Evolutionary conservation across 768 basidiomycete species (phyloP), one percentile per base, ranked within the genome.

Genomic region (Xerocomellus dryophilus): DNA sequence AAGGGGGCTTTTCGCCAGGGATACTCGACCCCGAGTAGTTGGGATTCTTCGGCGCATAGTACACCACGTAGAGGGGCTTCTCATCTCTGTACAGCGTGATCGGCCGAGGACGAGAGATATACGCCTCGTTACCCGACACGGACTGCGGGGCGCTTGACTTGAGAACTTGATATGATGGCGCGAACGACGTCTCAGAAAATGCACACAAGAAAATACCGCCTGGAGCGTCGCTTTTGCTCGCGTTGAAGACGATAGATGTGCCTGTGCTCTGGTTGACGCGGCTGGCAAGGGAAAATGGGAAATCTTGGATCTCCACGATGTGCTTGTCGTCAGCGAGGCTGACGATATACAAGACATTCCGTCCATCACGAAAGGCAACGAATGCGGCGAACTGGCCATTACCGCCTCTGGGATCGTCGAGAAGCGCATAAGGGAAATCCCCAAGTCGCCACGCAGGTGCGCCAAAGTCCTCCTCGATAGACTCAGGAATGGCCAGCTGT

Each of bases 31-130:
- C 84, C 1, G 67, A 61, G 58, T 84, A 90, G 0, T 72, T 64
- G 0, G 85, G 83, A 61, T 90, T 90, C 46, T 71, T 77, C 0
- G 90, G 90, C 0, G 81, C 74, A 60, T 86, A 88, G 62, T 78
- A 88, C 23, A 89, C 73, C 18, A 82, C 80, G 63, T 90, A 78
- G 12, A 89, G 62, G 1, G 78, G 73, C 25, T 73, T 67, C 27
- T 62, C 65, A 11, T 66, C 66, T 15, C 69, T 62, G 53, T 59
- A 50, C 8, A 86, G 63, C 6, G 78, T 74, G 44, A 82, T 73
- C 0, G 83, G 73, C 44, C 66, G 69, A 14, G 83, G 81, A 36
- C 65, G 65, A 2, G 85, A 82, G 38, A 86, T 70, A 35, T 71
- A 71, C 10, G 15, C 57, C 8, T 64, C 59, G 42, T 61, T 44